Conservation (phyloP, 768 basidiomycete species). For the Amanita rimosa region DNA sequence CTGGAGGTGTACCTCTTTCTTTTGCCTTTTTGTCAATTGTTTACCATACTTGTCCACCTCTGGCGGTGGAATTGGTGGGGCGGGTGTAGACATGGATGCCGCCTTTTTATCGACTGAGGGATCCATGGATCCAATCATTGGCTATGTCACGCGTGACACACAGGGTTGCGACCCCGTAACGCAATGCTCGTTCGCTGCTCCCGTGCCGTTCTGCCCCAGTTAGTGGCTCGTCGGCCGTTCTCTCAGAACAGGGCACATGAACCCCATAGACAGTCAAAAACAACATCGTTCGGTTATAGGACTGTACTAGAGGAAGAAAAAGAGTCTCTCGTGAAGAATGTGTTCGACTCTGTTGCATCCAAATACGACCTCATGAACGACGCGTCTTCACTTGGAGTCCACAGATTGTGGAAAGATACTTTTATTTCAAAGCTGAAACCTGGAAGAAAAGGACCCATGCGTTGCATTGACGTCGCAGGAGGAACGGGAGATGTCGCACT, state of each 20-base stretch:
- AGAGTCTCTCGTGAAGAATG: conserved; percentile 81
- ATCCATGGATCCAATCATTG: conserved; percentile 46
- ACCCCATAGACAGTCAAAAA: conserved; percentile 21
- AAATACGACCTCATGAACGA: conserved; percentile 99
- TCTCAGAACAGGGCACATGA: neutral
- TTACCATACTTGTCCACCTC: conserved; percentile 51
- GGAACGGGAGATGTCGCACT: conserved; percentile 98
- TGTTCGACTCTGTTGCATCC: conserved; percentile 93
- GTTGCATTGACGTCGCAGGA: conserved; percentile 92
- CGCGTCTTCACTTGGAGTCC: conserved; percentile 93
- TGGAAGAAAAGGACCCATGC: conserved; percentile 60
- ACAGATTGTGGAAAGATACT: conserved; percentile 94
- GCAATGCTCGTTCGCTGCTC: conserved; percentile 1
- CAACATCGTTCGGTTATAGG: conserved; percentile 89
- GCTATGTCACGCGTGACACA: too few species aligned
- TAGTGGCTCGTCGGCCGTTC: neutral
- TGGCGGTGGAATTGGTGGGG: conserved; percentile 52
- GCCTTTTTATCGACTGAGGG: conserved; percentile 43
- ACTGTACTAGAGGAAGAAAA: conserved; percentile 81
- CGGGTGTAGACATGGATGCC: conserved; percentile 36
- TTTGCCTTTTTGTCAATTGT: conserved; percentile 60
- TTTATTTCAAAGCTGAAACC: conserved; percentile 70
- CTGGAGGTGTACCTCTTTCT: conserved; percentile 44
- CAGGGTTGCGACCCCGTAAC: neutral
- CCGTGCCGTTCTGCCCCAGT: neutral